Evolutionary conservation across 495 filamentous ascomycete species (phyloP).

Genomic region (Penicillium goetzii): DNA sequence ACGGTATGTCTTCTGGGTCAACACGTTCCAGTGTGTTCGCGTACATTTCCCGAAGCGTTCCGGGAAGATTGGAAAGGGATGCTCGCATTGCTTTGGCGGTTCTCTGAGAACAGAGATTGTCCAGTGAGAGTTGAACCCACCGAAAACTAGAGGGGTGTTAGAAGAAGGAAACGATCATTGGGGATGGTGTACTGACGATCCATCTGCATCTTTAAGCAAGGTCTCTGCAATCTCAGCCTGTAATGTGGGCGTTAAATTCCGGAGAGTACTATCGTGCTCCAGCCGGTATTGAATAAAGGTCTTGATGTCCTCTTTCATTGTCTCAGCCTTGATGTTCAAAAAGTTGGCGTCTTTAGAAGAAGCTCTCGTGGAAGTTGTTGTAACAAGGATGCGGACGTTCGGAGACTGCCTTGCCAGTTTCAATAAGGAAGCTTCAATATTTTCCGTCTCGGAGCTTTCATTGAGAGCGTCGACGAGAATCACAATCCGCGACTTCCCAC

Average conservation of each 20-base stretch:
- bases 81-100: slow-evolving; percentile 26
- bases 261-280: slow-evolving; percentile 14
- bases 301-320: slow-evolving; percentile 23
- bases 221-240: slow-evolving; percentile 22
- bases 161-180: background rate
- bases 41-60: slow-evolving; percentile 28
- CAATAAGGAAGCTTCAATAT: slow-evolving; percentile 21
- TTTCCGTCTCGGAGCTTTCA: slow-evolving; percentile 21
- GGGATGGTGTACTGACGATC: slow-evolving; percentile 24
- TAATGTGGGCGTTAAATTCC: slow-evolving; percentile 13
- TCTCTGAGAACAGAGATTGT: slow-evolving; percentile 26
- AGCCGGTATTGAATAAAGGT: slow-evolving; percentile 23
- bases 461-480: slow-evolving; percentile 29
- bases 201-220: slow-evolving; percentile 21
- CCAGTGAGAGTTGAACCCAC: slow-evolving; percentile 33
- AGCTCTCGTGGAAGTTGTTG: slow-evolving; percentile 16
- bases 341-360: background rate
- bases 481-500: slow-evolving; percentile 10
- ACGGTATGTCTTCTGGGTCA: slow-evolving; percentile 14
- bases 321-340: slow-evolving; percentile 20
- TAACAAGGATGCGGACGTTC: slow-evolving; percentile 27
- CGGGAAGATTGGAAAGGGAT: slow-evolving; percentile 23
- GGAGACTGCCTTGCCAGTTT: slow-evolving; percentile 15
- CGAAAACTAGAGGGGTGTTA: slow-evolving; percentile 22
- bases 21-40: slow-evolving; percentile 25